Percentiles rank a stretch among this genome's conserved stretches.
phyloP scores from a whole-genome alignment of 257 asterid species.

The Scutellaria galericulata region DNA sequence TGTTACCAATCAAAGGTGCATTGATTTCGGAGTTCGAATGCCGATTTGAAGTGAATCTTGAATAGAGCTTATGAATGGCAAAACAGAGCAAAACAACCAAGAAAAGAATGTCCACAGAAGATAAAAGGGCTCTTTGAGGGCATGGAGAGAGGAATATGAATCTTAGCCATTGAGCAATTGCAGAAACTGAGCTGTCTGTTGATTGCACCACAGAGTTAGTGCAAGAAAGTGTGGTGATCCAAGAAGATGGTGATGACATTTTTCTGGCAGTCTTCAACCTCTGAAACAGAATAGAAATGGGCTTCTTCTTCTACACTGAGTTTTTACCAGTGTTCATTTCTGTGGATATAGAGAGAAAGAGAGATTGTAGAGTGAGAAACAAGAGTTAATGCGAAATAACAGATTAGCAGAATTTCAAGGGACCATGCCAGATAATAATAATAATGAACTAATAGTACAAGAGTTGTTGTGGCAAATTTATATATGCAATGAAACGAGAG shows the following conservation, averaged over 20 bases:
- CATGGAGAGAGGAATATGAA: constrained; percentile 89
- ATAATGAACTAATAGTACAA: too few relatives aligned
- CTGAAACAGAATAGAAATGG: background rate
- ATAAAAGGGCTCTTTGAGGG: constrained; percentile 69
- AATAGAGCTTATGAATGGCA: constrained; percentile 54
- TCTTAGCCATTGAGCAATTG: constrained; percentile 61
- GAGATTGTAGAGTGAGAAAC: too few relatives aligned
- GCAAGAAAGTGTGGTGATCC: constrained; percentile 81
- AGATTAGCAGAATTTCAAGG: too few relatives aligned
- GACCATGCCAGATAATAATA: too few relatives aligned
- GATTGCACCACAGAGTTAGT: constrained; percentile 42
- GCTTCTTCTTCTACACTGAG: constrained; percentile 5
- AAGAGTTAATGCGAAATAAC: too few relatives aligned
- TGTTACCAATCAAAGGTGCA: constrained; percentile 56
- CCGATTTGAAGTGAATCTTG: constrained; percentile 45
- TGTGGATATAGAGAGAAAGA: background rate
- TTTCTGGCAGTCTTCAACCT: constrained; percentile 2
- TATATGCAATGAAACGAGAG: background rate
- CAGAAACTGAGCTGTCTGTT: constrained; percentile 38
- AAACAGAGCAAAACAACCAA: constrained; percentile 47
- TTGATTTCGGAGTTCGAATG: constrained; percentile 44
- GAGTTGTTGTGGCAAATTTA: too few relatives aligned
- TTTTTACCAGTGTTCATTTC: constrained; percentile 28
- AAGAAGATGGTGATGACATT: constrained; percentile 46
- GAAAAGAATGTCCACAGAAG: constrained; percentile 59